Conservation (phyloP, 1,284 basidiomycete genomes). For the Ganoderma resinaceum region DNA sequence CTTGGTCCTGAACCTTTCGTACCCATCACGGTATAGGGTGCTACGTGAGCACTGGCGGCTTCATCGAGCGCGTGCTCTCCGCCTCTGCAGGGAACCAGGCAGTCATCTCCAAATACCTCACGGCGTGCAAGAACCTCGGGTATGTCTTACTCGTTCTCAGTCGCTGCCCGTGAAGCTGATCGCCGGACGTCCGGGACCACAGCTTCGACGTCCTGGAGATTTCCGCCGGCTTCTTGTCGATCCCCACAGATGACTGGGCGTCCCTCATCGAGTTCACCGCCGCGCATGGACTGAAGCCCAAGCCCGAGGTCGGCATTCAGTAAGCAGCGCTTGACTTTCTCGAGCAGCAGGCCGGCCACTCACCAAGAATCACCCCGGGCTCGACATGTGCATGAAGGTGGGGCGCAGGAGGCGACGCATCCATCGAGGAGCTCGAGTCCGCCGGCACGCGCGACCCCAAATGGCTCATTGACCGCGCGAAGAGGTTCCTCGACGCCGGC, state of each 20-base stretch:
- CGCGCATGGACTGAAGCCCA: slow-evolving; percentile 50
- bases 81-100: slow-evolving; percentile 44
- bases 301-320: slow-evolving; percentile 53
- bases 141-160: slow-evolving; percentile 20
- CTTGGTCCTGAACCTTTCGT: background rate
- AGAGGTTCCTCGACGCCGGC: slow-evolving; percentile 50
- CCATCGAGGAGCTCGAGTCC: slow-evolving; percentile 47
- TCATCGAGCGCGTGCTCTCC: slow-evolving; percentile 50
- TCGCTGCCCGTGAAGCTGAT: background rate
- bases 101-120: slow-evolving; percentile 48
- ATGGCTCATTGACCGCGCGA: slow-evolving; percentile 53
- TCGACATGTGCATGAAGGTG: slow-evolving; percentile 42
- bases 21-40: slow-evolving; percentile 29
- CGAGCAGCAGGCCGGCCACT: background rate
- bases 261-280: slow-evolving; percentile 50
- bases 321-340: slow-evolving; percentile 14
- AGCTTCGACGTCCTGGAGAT: slow-evolving; percentile 53
- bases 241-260: slow-evolving; percentile 53
- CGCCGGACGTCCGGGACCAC: background rate
- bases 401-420: slow-evolving; percentile 52
- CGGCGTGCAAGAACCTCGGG: slow-evolving; percentile 50
- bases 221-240: slow-evolving; percentile 54
- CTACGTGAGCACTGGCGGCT: slow-evolving; percentile 54
- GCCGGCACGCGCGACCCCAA: slow-evolving; percentile 51
- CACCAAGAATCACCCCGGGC: background rate